Base-by-base conservation (phyloP, 306 rosid species). In the Acacia acuminata region DNA sequence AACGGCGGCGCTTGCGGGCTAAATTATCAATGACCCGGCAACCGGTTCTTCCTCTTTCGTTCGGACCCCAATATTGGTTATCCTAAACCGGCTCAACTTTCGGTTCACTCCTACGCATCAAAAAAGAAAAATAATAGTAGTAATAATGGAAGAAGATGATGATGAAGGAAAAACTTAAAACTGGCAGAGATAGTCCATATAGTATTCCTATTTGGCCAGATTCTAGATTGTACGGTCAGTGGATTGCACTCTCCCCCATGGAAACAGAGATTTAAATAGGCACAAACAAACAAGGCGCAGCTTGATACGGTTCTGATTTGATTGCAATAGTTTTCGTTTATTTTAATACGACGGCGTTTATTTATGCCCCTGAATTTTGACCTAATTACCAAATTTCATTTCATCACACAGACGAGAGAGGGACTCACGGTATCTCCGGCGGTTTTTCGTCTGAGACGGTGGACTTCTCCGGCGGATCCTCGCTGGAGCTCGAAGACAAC, bases 351-450 rank as follows among this genome's bases (percentile, higher is more conserved):
- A 9, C 45, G 13, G 10, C 32, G 50, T 63, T 84, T 77, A 61
- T 45, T 24, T 71, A 64, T 4, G 13, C 17, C 73, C 80, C 76
- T n/a, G 8, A 55, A 20, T 16, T 82, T 79, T 68, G 77, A 22
- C 25, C 16, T 80, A 85, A 77, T 88, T 80, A 85, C 87, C 82
- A 16, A 77, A 47, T 76, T 72, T 65, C 27, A 79, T 69, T 85
- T 14, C 55, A 48, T 5, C 7, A 48, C 7, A 47, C 7, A 70
- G 63, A 75, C 30, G 11, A 44, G 48, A 45, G 81, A 38, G 50
- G 78, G 34, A 93, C 99, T 96, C 99, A 96, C 99, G 92, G 90
- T 80, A 65, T 92, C 88, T 93, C 90, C 50, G 92, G 84, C 66
- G 79, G 92, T 72, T 90, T 91, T 48, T 82, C 93, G 6, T 89